Evolutionary conservation across 164 flowering plant genomes (phyloP).

Genomic region (Dillenia suffruticosa): DNA sequence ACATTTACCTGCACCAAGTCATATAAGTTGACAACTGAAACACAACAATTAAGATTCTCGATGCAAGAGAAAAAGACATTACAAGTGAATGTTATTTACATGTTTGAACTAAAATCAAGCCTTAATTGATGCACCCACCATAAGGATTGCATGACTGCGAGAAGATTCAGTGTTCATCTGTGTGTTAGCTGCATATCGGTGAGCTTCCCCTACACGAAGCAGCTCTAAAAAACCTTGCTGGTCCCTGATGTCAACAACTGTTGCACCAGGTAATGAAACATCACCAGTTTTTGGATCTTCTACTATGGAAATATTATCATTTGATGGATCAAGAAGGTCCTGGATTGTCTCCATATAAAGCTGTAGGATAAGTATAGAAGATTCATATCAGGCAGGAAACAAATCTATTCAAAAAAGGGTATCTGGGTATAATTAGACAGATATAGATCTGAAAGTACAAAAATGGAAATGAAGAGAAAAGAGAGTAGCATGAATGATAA

Average conservation of each 20-base stretch:
- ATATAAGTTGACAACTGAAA: background rate
- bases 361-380: slow-evolving; percentile 32
- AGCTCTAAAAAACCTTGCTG: slow-evolving; percentile 81
- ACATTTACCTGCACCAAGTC: slow-evolving; percentile 59
- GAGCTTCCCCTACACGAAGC: slow-evolving; percentile 81
- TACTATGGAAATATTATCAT: slow-evolving; percentile 78
- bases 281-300: slow-evolving; percentile 97
- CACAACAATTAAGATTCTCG: too few relatives aligned
- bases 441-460: too few relatives aligned
- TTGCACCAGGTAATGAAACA: slow-evolving; percentile 93
- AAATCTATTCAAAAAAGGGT: too few relatives aligned
- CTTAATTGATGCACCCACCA: slow-evolving; percentile 44
- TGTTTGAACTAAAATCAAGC: background rate
- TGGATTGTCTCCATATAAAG: slow-evolving; percentile 98
- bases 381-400: too few relatives aligned
- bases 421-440: too few relatives aligned
- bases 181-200: slow-evolving; percentile 94
- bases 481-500: too few relatives aligned
- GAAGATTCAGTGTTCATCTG: slow-evolving; percentile 95
- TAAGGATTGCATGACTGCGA: slow-evolving; percentile 91
- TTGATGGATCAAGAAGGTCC: slow-evolving; percentile 89
- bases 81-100: background rate
- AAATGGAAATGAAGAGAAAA: too few relatives aligned
- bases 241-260: slow-evolving; percentile 68
- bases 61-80: too few relatives aligned